phyloP scores from a whole-genome alignment of 225 moss, liverwort and hornwort genomes.

The Pseudisothecium myosuroides region DNA sequence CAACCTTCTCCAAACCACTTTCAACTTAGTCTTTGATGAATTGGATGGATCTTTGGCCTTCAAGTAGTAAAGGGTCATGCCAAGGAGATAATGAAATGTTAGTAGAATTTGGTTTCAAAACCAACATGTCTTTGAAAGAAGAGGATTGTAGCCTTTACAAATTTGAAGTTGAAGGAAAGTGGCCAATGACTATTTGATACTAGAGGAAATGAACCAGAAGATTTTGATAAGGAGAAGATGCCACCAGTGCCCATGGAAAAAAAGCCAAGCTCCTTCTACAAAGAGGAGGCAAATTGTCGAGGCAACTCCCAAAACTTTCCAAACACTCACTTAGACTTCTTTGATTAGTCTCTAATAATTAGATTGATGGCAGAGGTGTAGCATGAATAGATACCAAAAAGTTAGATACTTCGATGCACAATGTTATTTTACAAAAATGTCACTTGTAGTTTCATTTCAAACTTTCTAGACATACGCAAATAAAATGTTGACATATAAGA shows the following conservation, averaged over 20 bases:
- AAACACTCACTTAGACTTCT: too few species aligned
- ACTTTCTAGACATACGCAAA: neutral
- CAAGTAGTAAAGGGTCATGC: neutral
- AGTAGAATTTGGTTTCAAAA: neutral
- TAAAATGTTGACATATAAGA: too few species aligned
- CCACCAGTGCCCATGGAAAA: too few species aligned
- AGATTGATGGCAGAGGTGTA: neutral
- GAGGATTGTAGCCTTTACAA: too few species aligned
- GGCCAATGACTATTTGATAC: fast-evolving
- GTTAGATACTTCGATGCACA: neutral
- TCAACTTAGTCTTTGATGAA: neutral
- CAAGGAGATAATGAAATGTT: neutral
- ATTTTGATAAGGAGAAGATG: too few species aligned
- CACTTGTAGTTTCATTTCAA: neutral
- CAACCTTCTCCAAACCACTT: neutral
- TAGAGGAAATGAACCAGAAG: fast-evolving
- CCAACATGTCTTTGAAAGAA: neutral
- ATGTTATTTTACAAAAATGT: neutral
- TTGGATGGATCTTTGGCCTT: neutral
- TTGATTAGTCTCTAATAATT: neutral
- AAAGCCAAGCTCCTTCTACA: too few species aligned
- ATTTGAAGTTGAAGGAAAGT: too few species aligned
- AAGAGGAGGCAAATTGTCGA: too few species aligned
- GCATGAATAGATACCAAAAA: neutral
- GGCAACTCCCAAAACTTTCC: too few species aligned